Evolutionary conservation across 2,329 filamentous ascomycete species (phyloP).

Genomic region (Alternaria solani): DNA sequence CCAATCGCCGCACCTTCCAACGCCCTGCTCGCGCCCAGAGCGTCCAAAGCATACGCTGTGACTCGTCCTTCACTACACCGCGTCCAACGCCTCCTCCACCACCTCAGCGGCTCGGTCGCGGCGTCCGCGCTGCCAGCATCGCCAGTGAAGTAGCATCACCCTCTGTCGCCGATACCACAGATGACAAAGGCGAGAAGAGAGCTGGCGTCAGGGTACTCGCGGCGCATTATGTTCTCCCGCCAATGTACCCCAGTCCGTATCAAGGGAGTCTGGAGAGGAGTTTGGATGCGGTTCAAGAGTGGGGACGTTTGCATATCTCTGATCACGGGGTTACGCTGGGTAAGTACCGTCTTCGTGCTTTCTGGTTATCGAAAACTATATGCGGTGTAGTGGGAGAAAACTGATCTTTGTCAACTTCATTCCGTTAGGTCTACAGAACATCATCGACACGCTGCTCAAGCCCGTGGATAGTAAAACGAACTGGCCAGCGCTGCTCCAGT

Average conservation of each 20-base stretch:
- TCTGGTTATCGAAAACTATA: accelerated
- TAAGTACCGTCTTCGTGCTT: too few relatives aligned
- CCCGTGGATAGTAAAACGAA: slow-evolving; percentile 16
- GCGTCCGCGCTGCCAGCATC: background rate
- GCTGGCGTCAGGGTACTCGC: background rate
- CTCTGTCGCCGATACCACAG: background rate
- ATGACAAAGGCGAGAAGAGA: background rate
- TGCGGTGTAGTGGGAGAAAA: background rate
- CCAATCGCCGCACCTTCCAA: background rate
- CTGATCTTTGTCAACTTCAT: background rate
- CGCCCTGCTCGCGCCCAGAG: slow-evolving; percentile 15
- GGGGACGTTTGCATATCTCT: background rate
- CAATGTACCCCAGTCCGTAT: slow-evolving; percentile 36
- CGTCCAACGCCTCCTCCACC: slow-evolving; percentile 8
- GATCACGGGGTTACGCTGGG: background rate
- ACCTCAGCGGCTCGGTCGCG: background rate
- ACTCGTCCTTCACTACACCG: slow-evolving; percentile 7
- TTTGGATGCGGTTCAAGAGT: slow-evolving; percentile 33
- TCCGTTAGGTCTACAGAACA: background rate
- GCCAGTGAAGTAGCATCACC: background rate
- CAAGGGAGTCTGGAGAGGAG: slow-evolving; percentile 30
- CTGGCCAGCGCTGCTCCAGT: slow-evolving; percentile 17
- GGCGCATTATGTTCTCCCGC: slow-evolving; percentile 26
- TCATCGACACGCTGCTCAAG: slow-evolving; percentile 19
- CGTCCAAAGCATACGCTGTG: slow-evolving; percentile 12